Percentiles rank a stretch among this genome's conserved stretches.
Evolutionary conservation across 2,329 filamentous ascomycete species (phyloP).

Genomic region (Cladophialophora chaetospira): DNA sequence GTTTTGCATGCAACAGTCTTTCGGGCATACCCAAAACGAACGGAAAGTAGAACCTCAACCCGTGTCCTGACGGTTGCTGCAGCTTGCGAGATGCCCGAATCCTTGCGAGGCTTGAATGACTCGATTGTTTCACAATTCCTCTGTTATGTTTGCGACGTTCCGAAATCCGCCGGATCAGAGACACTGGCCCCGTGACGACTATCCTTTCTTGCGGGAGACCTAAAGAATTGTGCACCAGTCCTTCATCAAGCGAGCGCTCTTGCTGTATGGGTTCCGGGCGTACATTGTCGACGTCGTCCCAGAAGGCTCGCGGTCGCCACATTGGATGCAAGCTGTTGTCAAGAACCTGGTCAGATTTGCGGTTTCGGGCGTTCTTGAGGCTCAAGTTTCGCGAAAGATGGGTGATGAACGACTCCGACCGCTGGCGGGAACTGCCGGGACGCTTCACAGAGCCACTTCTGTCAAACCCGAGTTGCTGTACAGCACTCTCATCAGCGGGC

Average conservation of each 20-base stretch:
- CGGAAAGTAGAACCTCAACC: conserved; percentile 47
- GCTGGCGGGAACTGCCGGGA: conserved; percentile 41
- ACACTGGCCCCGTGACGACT: conserved; percentile 46
- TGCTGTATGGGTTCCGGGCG: conserved; percentile 42
- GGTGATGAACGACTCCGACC: conserved; percentile 44
- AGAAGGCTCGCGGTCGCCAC: conserved; percentile 65
- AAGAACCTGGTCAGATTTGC: conserved; percentile 46
- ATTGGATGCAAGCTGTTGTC: conserved; percentile 60
- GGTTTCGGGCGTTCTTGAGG: conserved; percentile 45
- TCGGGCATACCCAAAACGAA: conserved; percentile 54
- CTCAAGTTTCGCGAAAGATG: conserved; percentile 43
- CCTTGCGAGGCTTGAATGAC: conserved; percentile 38
- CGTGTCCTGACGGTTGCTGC: conserved; percentile 44
- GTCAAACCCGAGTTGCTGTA: conserved; percentile 41
- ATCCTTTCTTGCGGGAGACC: conserved; percentile 55
- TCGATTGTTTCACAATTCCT: conserved; percentile 34
- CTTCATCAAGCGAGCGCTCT: conserved; percentile 41
- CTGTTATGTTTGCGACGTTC: conserved; percentile 36
- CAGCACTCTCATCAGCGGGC: conserved; percentile 43
- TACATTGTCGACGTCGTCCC: conserved; percentile 56
- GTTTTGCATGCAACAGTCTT: conserved; percentile 47
- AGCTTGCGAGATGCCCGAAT: conserved; percentile 32
- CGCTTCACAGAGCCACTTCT: conserved; percentile 36
- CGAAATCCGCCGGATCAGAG: conserved; percentile 38
- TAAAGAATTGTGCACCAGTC: conserved; percentile 58